Evolutionary conservation across 345 rosid genomes (phyloP).

Genomic region (Eucalyptus sp.): DNA sequence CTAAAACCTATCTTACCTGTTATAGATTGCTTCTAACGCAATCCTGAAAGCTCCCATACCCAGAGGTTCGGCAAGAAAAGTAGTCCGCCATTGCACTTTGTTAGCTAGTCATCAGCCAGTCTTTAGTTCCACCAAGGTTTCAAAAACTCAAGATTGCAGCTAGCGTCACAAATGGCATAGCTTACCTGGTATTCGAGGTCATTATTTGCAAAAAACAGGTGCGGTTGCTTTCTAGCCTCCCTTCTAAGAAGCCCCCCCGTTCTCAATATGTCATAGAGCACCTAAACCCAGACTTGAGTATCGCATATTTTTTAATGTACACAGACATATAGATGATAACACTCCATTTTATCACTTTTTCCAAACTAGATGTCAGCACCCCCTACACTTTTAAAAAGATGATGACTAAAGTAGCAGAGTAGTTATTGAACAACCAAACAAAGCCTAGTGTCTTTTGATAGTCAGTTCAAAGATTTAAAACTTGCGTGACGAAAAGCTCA

Average conservation of each 20-base stretch:
- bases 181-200: conserved; percentile 80
- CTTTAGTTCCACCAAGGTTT: neutral
- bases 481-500: neutral
- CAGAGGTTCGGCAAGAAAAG: conserved; percentile 75
- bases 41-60: conserved; percentile 93
- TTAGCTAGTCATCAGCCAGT: conserved; percentile 9
- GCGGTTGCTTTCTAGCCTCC: conserved; percentile 27
- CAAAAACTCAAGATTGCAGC: neutral
- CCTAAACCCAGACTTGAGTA: conserved; percentile 18
- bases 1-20: conserved; percentile 25
- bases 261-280: conserved; percentile 72
- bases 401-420: neutral
- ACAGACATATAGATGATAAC: neutral
- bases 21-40: conserved; percentile 73
- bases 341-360: neutral
- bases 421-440: neutral
- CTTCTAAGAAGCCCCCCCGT: conserved; percentile 83
- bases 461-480: neutral
- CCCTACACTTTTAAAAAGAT: neutral
- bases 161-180: neutral
- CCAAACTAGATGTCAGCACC: neutral
- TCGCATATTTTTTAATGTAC: neutral
- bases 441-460: neutral
- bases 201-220: conserved; percentile 64
- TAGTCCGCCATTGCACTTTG: conserved; percentile 38